Evolutionary conservation across 2,329 filamentous ascomycete species (phyloP).

Genomic region (Aspergillus brasiliensis): DNA sequence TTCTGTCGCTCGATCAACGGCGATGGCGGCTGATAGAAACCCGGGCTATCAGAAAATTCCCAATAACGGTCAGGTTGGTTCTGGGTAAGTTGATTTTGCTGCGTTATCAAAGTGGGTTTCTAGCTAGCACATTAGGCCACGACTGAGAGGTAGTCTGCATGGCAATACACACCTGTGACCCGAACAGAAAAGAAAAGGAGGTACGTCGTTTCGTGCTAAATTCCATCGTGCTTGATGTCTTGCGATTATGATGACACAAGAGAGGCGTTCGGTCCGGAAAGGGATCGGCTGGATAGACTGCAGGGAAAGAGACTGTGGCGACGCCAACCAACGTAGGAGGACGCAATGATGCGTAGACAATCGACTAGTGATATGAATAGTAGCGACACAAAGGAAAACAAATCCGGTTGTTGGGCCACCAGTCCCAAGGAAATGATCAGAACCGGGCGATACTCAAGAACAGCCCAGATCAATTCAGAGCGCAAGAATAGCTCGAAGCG

Average conservation of each 20-base stretch:
- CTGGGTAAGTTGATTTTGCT: slow-evolving; percentile 16
- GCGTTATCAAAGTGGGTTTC: slow-evolving; percentile 19
- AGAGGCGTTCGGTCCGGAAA: background rate
- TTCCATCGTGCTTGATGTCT: slow-evolving; percentile 17
- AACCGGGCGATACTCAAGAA: background rate
- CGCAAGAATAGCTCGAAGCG: background rate
- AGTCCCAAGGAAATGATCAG: slow-evolving; percentile 10
- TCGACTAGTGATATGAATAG: background rate
- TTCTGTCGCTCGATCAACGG: slow-evolving; percentile 38
- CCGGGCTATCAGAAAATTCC: slow-evolving; percentile 39
- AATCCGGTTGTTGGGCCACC: slow-evolving; percentile 12
- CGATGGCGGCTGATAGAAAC: slow-evolving; percentile 33
- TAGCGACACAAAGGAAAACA: background rate
- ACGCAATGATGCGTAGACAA: background rate
- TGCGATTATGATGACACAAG: background rate
- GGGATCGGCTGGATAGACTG: background rate
- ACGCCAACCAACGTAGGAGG: background rate
- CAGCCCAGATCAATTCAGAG: slow-evolving; percentile 7
- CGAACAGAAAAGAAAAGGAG: slow-evolving; percentile 20
- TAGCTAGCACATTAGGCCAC: background rate
- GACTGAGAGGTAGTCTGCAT: background rate
- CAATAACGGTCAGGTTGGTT: slow-evolving; percentile 28
- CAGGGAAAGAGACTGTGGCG: background rate
- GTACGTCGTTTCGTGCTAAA: slow-evolving; percentile 15
- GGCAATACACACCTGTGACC: slow-evolving; percentile 17